These are phyloP conservation scores for Cercospora berteroae DNA, from an alignment of 2,329 filamentous ascomycete species.

Conservation along the genomic window DNA sequence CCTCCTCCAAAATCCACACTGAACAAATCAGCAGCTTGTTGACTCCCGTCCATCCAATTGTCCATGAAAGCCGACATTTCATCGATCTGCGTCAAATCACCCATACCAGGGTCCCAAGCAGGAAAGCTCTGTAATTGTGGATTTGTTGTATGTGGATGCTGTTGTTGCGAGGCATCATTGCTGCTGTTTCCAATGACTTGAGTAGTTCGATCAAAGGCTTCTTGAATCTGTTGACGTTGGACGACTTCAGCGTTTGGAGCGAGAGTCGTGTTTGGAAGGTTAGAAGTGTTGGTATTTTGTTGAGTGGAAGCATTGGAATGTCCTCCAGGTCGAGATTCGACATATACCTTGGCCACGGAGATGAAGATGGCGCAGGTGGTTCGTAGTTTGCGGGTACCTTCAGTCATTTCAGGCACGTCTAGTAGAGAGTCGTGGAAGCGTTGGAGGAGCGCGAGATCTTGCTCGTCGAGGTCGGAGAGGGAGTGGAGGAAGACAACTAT, in stretches of 20 bases:
- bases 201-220: slow-evolving; percentile 12
- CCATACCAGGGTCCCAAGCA: neutral
- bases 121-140: neutral
- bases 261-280: neutral
- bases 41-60: slow-evolving; percentile 22
- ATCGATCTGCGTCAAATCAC: slow-evolving; percentile 9
- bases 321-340: slow-evolving; percentile 4
- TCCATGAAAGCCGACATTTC: slow-evolving; percentile 20
- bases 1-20: slow-evolving; percentile 10
- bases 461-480: slow-evolving; percentile 13
- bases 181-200: neutral
- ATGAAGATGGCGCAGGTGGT: slow-evolving; percentile 16
- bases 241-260: neutral
- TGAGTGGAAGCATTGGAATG: neutral
- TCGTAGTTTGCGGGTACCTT: slow-evolving; percentile 10
- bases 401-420: slow-evolving; percentile 5
- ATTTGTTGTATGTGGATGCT: neutral
- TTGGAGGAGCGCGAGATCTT: slow-evolving; percentile 14
- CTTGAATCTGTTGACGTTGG: slow-evolving; percentile 8
- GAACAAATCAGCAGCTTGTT: slow-evolving; percentile 16
- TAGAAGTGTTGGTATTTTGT: neutral
- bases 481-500: slow-evolving; percentile 20
- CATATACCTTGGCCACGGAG: slow-evolving; percentile 14
- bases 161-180: neutral
- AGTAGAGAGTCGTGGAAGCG: slow-evolving; percentile 14